These are phyloP conservation scores for Apiotrichum laibachii DNA, from an alignment of 1,284 basidiomycete genomes.

Conservation along the genomic window DNA sequence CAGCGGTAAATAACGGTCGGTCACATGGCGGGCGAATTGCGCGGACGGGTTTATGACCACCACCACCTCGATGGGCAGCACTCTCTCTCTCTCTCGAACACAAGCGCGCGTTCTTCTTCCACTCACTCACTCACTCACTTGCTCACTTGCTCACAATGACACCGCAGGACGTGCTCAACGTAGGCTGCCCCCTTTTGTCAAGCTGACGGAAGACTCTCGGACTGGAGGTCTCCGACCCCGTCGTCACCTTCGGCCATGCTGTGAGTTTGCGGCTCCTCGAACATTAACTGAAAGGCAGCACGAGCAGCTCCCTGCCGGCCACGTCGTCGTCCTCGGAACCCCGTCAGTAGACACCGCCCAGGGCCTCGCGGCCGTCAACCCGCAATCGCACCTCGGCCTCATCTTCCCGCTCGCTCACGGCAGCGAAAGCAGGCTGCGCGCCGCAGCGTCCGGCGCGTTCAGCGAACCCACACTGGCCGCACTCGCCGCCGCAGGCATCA, in stretches of 20 bases:
- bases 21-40: no score
- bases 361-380: conserved; percentile 5
- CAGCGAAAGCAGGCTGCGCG: neutral
- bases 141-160: neutral
- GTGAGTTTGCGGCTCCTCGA: neutral
- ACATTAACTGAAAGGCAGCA: neutral
- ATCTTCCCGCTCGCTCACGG: conserved; percentile 3
- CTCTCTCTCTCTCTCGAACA: no score
- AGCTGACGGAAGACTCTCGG: neutral
- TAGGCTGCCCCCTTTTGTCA: neutral
- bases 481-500: neutral
- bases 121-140: no score
- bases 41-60: no score
- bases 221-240: neutral
- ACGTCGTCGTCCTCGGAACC: conserved; percentile 8
- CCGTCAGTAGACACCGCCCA: neutral
- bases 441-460: conserved; percentile 10
- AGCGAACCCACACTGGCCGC: neutral
- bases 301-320: neutral
- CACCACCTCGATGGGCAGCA: no score
- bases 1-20: no score
- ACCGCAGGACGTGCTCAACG: neutral
- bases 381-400: conserved; percentile 10
- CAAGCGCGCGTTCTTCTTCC: no score
- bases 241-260: neutral